These are phyloP conservation scores for Entrophospora sp. DNA, from an alignment of 192 early-diverging fungal genomes.

Conservation along the genomic window DNA sequence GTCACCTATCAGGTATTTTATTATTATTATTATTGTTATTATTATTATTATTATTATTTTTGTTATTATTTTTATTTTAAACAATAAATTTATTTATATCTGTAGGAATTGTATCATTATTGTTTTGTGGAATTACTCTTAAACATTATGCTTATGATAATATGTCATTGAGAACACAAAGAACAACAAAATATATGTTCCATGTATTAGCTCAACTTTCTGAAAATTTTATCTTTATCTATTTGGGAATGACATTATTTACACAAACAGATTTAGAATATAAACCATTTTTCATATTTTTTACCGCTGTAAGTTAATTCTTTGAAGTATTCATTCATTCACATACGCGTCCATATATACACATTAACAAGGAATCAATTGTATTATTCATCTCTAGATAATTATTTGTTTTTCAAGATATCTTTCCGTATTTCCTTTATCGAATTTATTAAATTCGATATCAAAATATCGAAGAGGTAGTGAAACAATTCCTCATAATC, in stretches of 20 bases:
- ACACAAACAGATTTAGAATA: conserved; percentile 65
- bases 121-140: conserved; percentile 87
- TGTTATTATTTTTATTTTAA: not conserved
- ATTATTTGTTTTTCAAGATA: conserved; percentile 85
- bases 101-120: conserved; percentile 74
- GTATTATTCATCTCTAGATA: conserved; percentile 34
- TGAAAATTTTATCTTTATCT: conserved; percentile 98
- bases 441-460: conserved; percentile 70
- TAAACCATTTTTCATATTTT: conserved; percentile 67
- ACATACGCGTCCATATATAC: no score
- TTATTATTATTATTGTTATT: conserved; percentile 4
- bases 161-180: conserved; percentile 66
- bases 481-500: conserved; percentile 43
- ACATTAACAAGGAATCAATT: no score
- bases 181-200: conserved; percentile 87
- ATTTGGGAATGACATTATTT: conserved; percentile 89
- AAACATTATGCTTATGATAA: conserved; percentile 94
- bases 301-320: conserved; percentile 47
- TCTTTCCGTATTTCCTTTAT: conserved; percentile 75
- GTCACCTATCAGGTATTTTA: conserved; percentile 4
- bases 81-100: not conserved
- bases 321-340: not conserved
- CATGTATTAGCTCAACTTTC: conserved; percentile 84
- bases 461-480: conserved; percentile 44
- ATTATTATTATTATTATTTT: not conserved